A percentile compares a stretch with the other conserved stretches of the same genome.
Conservation (phyloP, 768 basidiomycete species). For the Amyloporia xantha region DNA sequence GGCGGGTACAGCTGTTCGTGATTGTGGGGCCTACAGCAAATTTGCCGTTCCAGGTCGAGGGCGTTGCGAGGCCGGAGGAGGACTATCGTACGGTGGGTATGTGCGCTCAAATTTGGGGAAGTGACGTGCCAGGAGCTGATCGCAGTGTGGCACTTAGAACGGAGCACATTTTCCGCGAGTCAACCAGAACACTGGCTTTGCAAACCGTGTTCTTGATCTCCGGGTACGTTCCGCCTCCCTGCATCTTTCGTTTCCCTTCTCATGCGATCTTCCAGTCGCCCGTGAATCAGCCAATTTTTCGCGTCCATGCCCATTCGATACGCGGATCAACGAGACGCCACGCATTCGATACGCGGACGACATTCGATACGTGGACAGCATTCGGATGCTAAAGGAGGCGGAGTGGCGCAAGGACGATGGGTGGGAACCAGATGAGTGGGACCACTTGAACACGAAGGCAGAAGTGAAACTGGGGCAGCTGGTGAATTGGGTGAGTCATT, state of each 20-base stretch:
- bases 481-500: slow-evolving; percentile 51
- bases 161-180: slow-evolving; percentile 65
- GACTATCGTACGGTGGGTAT: slow-evolving; percentile 36
- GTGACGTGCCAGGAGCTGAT: neutral
- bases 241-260: neutral
- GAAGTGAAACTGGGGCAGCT: slow-evolving; percentile 90
- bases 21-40: slow-evolving; percentile 17
- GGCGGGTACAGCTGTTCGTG: slow-evolving; percentile 39
- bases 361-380: too few species aligned
- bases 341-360: slow-evolving; percentile 43
- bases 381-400: slow-evolving; percentile 44
- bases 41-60: slow-evolving; percentile 27
- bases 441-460: slow-evolving; percentile 80
- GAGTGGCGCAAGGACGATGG: slow-evolving; percentile 32
- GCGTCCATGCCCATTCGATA: slow-evolving; percentile 61
- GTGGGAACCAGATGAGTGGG: slow-evolving; percentile 30
- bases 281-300: slow-evolving; percentile 94
- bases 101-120: neutral
- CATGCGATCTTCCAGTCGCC: slow-evolving; percentile 32
- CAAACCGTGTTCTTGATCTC: slow-evolving; percentile 90
- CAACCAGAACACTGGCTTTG: slow-evolving; percentile 85
- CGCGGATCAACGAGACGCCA: slow-evolving; percentile 49
- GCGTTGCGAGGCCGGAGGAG: slow-evolving; percentile 19
- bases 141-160: slow-evolving; percentile 21
- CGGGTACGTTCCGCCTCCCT: slow-evolving; percentile 49